phyloP scores from a whole-genome alignment of 257 asterid species.

The Rhazya stricta region DNA sequence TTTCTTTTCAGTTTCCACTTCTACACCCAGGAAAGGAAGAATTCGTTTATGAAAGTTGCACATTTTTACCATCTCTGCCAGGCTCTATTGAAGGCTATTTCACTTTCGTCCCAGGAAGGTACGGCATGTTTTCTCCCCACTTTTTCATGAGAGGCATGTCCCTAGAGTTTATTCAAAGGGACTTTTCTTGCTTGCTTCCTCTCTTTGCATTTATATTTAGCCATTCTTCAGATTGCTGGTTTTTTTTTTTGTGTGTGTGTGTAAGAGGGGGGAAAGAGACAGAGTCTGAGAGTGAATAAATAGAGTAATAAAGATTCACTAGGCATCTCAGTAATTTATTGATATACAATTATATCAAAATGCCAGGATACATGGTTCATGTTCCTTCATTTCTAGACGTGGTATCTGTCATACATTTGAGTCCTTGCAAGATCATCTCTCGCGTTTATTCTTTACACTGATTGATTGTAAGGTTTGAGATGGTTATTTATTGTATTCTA shows the following conservation, averaged over 20 bases:
- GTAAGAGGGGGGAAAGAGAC: background rate
- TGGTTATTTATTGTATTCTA: too few species aligned
- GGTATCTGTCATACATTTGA: too few species aligned
- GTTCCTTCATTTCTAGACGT: too few species aligned
- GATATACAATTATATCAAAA: too few species aligned
- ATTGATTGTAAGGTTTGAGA: too few species aligned
- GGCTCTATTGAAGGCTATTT: constrained; percentile 86
- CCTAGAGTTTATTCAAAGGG: background rate
- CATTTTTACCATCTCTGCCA: constrained; percentile 32
- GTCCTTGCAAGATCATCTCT: too few species aligned
- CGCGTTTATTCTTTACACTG: too few species aligned
- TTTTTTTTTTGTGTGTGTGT: background rate
- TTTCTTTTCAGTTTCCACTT: constrained; percentile 64
- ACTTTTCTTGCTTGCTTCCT: background rate
- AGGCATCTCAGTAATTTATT: too few species aligned
- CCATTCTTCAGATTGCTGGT: background rate
- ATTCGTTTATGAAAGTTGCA: constrained; percentile 75
- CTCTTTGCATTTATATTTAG: background rate
- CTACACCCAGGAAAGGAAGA: constrained; percentile 70
- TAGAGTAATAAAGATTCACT: too few species aligned
- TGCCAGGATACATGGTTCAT: too few species aligned
- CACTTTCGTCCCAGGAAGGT: constrained; percentile 96
- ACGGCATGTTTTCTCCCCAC: constrained; percentile 5
- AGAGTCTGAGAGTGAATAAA: too few species aligned
- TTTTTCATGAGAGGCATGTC: background rate